phyloP scores from a whole-genome alignment of 2,329 filamentous ascomycete species.

The Lachnellula occidentalis region DNA sequence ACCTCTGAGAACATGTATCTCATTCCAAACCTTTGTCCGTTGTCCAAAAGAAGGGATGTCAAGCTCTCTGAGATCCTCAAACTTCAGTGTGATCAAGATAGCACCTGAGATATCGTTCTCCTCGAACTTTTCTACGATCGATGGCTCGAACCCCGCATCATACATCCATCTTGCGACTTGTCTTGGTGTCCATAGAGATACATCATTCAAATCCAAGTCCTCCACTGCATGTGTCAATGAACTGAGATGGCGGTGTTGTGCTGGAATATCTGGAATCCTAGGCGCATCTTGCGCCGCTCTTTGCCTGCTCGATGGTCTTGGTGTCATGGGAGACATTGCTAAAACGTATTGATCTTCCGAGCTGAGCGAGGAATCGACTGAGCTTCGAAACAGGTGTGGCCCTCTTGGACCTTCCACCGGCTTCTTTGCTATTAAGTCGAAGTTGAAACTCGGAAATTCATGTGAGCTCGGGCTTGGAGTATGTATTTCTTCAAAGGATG shows the following conservation, averaged over 20 bases:
- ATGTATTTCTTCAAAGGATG: constrained; percentile 76
- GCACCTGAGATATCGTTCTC: constrained; percentile 88
- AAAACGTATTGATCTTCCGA: constrained; percentile 49
- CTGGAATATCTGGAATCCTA: constrained; percentile 22
- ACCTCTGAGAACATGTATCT: constrained; percentile 65
- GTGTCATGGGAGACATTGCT: constrained; percentile 68
- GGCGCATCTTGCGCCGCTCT: constrained; percentile 20
- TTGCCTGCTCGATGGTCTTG: constrained; percentile 47
- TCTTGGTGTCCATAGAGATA: constrained; percentile 65
- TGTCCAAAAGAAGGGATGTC: constrained; percentile 78
- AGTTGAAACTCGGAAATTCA: constrained; percentile 55
- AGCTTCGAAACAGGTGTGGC: constrained; percentile 79
- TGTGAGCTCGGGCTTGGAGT: constrained; percentile 64
- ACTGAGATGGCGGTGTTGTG: constrained; percentile 38
- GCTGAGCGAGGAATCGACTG: constrained; percentile 50
- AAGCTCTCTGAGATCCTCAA: constrained; percentile 79
- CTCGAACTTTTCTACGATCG: constrained; percentile 76
- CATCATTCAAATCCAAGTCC: constrained; percentile 52
- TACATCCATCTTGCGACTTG: constrained; percentile 86
- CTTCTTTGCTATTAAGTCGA: constrained; percentile 52
- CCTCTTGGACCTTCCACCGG: constrained; percentile 75
- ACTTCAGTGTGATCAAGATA: constrained; percentile 84
- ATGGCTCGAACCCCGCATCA: constrained; percentile 70
- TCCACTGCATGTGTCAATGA: constrained; percentile 52
- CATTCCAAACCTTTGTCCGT: constrained; percentile 72